A percentile compares a stretch with the other conserved stretches of the same genome.
These are phyloP conservation scores for Effrenium voratum DNA, from an alignment of 73 alveolate genomes.

Conservation along the genomic window DNA sequence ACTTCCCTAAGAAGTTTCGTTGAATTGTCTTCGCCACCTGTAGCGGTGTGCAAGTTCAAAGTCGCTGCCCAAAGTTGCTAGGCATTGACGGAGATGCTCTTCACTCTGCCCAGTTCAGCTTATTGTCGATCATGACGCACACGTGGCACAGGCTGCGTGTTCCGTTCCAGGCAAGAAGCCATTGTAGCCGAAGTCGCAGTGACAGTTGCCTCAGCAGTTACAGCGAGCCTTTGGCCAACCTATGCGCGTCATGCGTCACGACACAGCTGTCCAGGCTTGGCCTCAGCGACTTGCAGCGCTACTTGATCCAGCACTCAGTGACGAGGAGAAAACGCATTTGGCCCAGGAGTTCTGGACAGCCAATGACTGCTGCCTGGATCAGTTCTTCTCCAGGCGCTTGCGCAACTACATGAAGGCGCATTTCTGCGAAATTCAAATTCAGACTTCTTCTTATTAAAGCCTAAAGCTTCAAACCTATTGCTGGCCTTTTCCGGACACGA, in stretches of 20 bases:
- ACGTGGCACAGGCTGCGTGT: not conserved
- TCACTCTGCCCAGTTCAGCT: slow-evolving; percentile 6
- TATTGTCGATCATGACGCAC: not conserved
- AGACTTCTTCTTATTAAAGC: too few species aligned
- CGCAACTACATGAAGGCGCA: slow-evolving; percentile 3
- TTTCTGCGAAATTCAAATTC: not conserved
- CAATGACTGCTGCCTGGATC: not conserved
- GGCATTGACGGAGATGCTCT: not conserved
- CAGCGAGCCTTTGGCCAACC: too few species aligned
- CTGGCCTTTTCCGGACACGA: too few species aligned
- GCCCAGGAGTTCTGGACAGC: not conserved
- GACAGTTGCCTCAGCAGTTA: too few species aligned
- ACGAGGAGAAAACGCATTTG: not conserved
- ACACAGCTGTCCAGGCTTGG: not conserved
- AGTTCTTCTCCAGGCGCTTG: not conserved
- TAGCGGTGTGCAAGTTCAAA: too few species aligned
- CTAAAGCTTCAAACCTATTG: too few species aligned
- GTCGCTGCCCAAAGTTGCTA: too few species aligned
- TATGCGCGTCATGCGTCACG: too few species aligned
- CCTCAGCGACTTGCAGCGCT: not conserved
- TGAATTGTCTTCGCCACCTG: too few species aligned
- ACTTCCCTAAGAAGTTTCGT: too few species aligned
- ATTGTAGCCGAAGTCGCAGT: not conserved
- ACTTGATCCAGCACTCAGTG: not conserved
- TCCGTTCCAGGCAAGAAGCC: not conserved